These are phyloP conservation scores for Tuber aestivum DNA, from an alignment of 495 filamentous ascomycete genomes.

Conservation along the genomic window DNA sequence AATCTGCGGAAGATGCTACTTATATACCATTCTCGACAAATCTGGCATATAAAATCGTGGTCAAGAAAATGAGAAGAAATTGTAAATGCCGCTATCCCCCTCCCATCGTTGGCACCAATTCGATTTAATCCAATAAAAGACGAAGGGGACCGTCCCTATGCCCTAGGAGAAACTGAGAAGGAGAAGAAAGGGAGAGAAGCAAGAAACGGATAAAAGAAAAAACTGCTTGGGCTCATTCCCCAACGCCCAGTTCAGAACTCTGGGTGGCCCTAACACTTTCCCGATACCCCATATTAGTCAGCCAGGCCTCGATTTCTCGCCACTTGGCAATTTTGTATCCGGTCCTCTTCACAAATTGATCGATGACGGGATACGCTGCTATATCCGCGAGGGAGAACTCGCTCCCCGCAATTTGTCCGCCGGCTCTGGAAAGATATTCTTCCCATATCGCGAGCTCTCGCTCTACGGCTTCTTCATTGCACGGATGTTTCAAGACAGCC, in stretches of 20 bases:
- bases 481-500: slow-evolving; percentile 14
- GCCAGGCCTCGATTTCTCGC: slow-evolving; percentile 13
- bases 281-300: slow-evolving; percentile 9
- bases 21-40: neutral
- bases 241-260: neutral
- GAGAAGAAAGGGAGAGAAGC: neutral
- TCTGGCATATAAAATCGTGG: neutral
- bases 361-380: slow-evolving; percentile 32
- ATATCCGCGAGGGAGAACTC: slow-evolving; percentile 37
- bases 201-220: neutral
- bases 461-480: slow-evolving; percentile 12
- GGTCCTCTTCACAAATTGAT: slow-evolving; percentile 25
- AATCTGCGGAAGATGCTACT: neutral
- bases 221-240: neutral
- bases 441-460: slow-evolving; percentile 31
- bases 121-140: neutral
- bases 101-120: neutral
- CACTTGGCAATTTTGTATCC: slow-evolving; percentile 9
- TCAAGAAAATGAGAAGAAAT: neutral
- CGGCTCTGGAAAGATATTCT: slow-evolving; percentile 14
- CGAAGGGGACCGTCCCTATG: neutral
- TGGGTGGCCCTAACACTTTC: slow-evolving; percentile 9
- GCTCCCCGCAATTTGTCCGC: slow-evolving; percentile 21
- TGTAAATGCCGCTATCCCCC: neutral
- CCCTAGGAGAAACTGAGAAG: neutral